Evolutionary conservation across 371 early-diverging fungal genomes (phyloP), one percentile per base, ranked within the genome.

Genomic region (Umbelopsis sp.): DNA sequence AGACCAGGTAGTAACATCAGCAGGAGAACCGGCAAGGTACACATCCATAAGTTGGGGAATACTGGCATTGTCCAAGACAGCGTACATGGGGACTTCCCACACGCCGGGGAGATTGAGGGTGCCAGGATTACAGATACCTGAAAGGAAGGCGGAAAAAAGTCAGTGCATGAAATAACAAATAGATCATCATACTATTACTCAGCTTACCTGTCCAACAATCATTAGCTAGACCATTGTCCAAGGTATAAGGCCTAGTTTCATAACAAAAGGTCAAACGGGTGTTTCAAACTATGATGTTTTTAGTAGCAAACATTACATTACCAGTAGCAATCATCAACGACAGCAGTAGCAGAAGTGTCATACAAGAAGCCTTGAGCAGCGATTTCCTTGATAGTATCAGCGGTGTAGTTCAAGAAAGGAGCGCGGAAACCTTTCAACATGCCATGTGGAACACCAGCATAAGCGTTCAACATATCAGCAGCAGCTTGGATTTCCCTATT

Each of bases 61-160:
- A 37, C 69, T 74, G 18, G 77, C 74, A 46, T 85, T 77, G 64
- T 80, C 84, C 25, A 76, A 50, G 11, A 84, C 81, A 52, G 82
- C 79, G 50, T 82, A 80, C 89, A 91, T 87, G 22, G 92, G 93
- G 29, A 92, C 77, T 77, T 92, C 91, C 91, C 91, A 92, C 51
- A 91, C 74, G 57, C 77, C 91, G 11, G 88, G 89, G 38, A 82
- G 72, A 41, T 81, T 82, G 46, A 89, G 72, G 14, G 72, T 64
- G 18, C 70, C 72, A 24, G 82, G 70, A 41, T 76, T 72, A 64
- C 92, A 92, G 46, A 89, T 79, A 35, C 80, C 57, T 57, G 12
- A 35, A 25, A 41, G 41, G 41, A 12, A 41, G 41, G 4, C 7
- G 1, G 4, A 41, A 41, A 41, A 41, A 41, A 10, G 7, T 41